Percentiles rank a stretch among this genome's conserved stretches.
These are phyloP conservation scores for Hypoxylon sp. DNA, from an alignment of 2,329 filamentous ascomycete genomes.

Conservation along the genomic window DNA sequence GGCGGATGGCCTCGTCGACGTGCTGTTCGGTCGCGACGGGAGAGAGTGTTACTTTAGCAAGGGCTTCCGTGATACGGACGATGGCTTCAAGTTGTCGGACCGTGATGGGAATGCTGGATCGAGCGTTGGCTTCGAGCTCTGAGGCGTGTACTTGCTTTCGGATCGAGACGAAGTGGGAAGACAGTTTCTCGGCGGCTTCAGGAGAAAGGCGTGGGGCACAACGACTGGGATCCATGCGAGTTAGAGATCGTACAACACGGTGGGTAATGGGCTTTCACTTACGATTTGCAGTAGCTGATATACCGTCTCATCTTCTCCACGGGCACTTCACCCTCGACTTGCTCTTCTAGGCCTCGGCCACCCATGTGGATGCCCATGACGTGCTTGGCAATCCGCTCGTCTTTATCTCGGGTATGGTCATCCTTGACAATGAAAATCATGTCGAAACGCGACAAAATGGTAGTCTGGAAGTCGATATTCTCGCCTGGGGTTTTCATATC, in stretches of 20 bases:
- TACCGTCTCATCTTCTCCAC: slow-evolving; percentile 98
- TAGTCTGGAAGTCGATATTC: slow-evolving; percentile 99
- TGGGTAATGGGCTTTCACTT: slow-evolving; percentile 59
- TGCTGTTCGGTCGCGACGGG: slow-evolving; percentile 90
- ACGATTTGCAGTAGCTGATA: slow-evolving; percentile 97
- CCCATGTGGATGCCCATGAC: slow-evolving; percentile 99
- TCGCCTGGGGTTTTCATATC: slow-evolving; percentile 98
- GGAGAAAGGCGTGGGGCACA: slow-evolving; percentile 92
- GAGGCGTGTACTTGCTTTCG: slow-evolving; percentile 92
- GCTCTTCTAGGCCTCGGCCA: slow-evolving; percentile 84
- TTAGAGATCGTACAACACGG: slow-evolving; percentile 50
- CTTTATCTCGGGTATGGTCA: slow-evolving; percentile 89
- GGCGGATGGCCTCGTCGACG: slow-evolving; percentile 95
- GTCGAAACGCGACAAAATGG: slow-evolving; percentile 97
- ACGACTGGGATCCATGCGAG: slow-evolving; percentile 70
- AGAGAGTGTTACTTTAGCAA: slow-evolving; percentile 90
- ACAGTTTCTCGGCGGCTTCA: slow-evolving; percentile 95
- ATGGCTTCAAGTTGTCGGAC: slow-evolving; percentile 98
- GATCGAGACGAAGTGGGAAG: slow-evolving; percentile 97
- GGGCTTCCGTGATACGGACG: slow-evolving; percentile 94
- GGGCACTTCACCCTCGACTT: slow-evolving; percentile 87
- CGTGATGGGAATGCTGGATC: slow-evolving; percentile 96
- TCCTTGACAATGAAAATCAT: slow-evolving; percentile 99
- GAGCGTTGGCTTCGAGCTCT: slow-evolving; percentile 89
- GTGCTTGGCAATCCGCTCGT: slow-evolving; percentile 95